These are phyloP conservation scores for Pythium scleroteichum DNA, from an alignment of 352 stramenopile species.

Conservation along the genomic window DNA sequence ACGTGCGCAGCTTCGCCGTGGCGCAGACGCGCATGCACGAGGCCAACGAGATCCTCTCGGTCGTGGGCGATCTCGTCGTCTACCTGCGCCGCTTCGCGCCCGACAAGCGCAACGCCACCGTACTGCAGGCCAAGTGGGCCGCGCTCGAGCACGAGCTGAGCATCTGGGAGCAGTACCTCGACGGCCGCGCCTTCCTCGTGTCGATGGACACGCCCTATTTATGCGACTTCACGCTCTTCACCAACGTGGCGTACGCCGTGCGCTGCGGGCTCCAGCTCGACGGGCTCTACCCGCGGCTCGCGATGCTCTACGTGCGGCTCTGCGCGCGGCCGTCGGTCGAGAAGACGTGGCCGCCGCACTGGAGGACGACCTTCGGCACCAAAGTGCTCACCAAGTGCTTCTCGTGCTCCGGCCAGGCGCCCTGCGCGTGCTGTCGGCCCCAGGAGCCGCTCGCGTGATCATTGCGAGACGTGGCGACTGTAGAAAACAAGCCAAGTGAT, in stretches of 20 bases:
- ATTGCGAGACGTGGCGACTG: background rate
- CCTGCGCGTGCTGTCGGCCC: slow-evolving; percentile 25
- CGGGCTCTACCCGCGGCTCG: slow-evolving; percentile 73
- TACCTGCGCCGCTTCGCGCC: slow-evolving; percentile 74
- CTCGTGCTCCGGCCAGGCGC: slow-evolving; percentile 39
- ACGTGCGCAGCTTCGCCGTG: slow-evolving; percentile 55
- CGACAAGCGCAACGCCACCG: slow-evolving; percentile 51
- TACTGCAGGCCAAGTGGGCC: slow-evolving; percentile 73
- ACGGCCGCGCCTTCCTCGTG: slow-evolving; percentile 62
- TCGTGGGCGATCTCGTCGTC: slow-evolving; percentile 78
- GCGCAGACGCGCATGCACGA: slow-evolving; percentile 80
- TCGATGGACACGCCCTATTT: slow-evolving; percentile 62
- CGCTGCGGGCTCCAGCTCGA: slow-evolving; percentile 84
- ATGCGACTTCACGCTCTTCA: slow-evolving; percentile 85
- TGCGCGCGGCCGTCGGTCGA: slow-evolving; percentile 71
- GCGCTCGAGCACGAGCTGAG: slow-evolving; percentile 66
- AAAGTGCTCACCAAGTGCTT: slow-evolving; percentile 85
- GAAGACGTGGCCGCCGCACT: slow-evolving; percentile 83
- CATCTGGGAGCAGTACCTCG: slow-evolving; percentile 79
- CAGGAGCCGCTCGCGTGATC: slow-evolving; percentile 5
- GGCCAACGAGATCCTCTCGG: slow-evolving; percentile 83
- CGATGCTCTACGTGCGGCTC: slow-evolving; percentile 78
- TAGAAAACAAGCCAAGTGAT: too few relatives aligned
- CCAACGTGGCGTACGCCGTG: slow-evolving; percentile 84
- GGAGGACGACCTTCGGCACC: slow-evolving; percentile 68